A percentile compares a stretch with the other conserved stretches of the same genome.
phyloP scores from a whole-genome alignment of 257 asterid genomes.

The Rhazya stricta region DNA sequence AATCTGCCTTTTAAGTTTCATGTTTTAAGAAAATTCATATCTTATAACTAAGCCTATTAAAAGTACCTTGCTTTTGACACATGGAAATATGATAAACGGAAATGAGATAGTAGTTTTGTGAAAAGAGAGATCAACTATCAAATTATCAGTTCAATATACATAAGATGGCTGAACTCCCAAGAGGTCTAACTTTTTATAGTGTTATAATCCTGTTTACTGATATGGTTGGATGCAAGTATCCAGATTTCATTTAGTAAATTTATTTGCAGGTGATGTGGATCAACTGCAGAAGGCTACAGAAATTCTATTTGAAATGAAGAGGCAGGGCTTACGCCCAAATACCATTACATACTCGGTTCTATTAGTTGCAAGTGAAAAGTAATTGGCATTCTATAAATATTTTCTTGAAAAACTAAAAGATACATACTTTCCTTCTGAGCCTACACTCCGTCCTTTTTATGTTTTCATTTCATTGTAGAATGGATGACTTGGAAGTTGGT shows the following conservation, averaged over 20 bases:
- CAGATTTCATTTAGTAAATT: neutral
- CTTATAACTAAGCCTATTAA: neutral
- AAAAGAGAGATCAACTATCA: neutral
- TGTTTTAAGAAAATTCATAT: neutral
- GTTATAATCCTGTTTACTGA: neutral
- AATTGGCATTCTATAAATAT: constrained; percentile 33
- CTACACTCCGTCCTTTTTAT: constrained; percentile 10
- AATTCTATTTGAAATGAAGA: constrained; percentile 68
- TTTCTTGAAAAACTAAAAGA: neutral
- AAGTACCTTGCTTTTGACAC: neutral
- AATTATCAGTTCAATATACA: neutral
- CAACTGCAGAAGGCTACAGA: constrained; percentile 71
- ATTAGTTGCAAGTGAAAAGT: constrained; percentile 88
- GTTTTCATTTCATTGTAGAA: constrained; percentile 42
- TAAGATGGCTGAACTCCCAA: neutral
- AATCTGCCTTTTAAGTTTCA: neutral
- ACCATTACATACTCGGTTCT: constrained; percentile 86
- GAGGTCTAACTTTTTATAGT: neutral
- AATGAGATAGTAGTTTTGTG: neutral
- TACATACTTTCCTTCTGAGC: constrained; percentile 16
- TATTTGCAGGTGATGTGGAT: constrained; percentile 67
- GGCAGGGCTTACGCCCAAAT: constrained; percentile 62
- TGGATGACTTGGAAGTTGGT: constrained; percentile 81
- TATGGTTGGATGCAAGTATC: neutral
- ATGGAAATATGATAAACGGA: neutral